A percentile compares a stretch with the other conserved stretches of the same genome.
phyloP scores from a whole-genome alignment of 495 filamentous ascomycete species.

The Diplogelasinospora grovesii region DNA sequence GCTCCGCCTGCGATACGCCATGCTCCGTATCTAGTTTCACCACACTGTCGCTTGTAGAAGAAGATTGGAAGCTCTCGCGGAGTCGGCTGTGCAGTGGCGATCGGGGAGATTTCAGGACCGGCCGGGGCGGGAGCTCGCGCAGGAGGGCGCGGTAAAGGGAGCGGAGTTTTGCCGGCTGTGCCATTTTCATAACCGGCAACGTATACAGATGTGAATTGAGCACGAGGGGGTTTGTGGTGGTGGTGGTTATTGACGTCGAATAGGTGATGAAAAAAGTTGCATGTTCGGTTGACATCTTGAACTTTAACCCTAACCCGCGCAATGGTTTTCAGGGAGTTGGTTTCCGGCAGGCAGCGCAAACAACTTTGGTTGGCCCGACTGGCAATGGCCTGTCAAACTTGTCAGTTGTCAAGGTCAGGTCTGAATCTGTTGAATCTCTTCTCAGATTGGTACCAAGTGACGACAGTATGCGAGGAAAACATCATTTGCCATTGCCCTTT shows the following conservation, averaged over 20 bases:
- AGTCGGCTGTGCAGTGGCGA: constrained; percentile 56
- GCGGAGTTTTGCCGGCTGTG: constrained; percentile 46
- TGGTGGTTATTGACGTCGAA: not conserved
- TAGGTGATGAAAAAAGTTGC: constrained; percentile 1
- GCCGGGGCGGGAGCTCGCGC: constrained; percentile 76
- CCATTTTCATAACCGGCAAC: not conserved
- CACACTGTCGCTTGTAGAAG: not conserved
- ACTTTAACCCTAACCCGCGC: constrained; percentile 19
- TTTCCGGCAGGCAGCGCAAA: not conserved
- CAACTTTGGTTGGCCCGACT: no score
- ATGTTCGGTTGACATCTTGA: no score
- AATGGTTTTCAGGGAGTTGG: no score
- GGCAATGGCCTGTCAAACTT: no score
- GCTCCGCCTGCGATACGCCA: constrained; percentile 56
- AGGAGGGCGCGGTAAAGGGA: constrained; percentile 85
- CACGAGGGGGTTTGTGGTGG: not conserved
- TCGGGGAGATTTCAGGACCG: constrained; percentile 42
- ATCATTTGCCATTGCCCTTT: no score
- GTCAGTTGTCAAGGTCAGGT: no score
- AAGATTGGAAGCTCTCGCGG: constrained; percentile 42
- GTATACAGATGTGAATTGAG: not conserved
- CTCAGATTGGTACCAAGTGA: no score
- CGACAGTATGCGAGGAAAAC: no score
- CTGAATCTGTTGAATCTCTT: no score
- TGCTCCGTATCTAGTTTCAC: constrained; percentile 8